Evolutionary conservation across 208 protist genomes (phyloP).

Genomic region (Acanthamoeba sp.): DNA sequence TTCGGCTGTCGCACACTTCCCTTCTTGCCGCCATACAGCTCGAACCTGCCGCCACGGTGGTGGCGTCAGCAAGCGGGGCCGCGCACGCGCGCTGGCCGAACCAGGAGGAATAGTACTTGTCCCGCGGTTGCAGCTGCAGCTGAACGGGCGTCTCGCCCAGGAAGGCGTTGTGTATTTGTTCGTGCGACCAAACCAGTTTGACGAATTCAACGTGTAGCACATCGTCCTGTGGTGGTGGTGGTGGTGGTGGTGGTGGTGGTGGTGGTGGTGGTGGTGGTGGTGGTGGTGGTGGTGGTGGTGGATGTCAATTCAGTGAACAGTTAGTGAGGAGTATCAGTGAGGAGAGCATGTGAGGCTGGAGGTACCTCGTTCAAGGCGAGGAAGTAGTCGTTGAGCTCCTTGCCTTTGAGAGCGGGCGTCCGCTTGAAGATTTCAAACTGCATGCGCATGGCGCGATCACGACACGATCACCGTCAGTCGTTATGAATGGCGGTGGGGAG

Average conservation of each 20-base stretch:
- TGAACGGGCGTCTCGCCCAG: neutral
- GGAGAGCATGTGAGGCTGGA: too few species aligned
- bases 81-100: neutral
- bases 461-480: neutral
- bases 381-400: constrained; percentile 31
- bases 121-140: neutral
- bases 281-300: too few species aligned
- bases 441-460: too few species aligned
- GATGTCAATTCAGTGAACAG: too few species aligned
- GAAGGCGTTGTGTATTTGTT: constrained; percentile 22
- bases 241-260: too few species aligned
- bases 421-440: constrained; percentile 48
- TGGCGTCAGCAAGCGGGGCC: neutral
- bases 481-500: too few species aligned
- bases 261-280: too few species aligned
- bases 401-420: constrained; percentile 12
- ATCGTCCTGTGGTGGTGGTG: too few species aligned
- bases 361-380: constrained; percentile 37
- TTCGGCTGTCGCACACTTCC: neutral
- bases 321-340: too few species aligned
- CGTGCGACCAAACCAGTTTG: constrained; percentile 32
- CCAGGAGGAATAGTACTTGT: neutral
- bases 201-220: constrained; percentile 32
- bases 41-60: neutral
- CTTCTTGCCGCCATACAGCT: constrained; percentile 22